Percentiles rank a stretch among this genome's conserved stretches.
Conservation (phyloP, 139 green algal genomes). For the Zygnema circumcarinatum region DNA sequence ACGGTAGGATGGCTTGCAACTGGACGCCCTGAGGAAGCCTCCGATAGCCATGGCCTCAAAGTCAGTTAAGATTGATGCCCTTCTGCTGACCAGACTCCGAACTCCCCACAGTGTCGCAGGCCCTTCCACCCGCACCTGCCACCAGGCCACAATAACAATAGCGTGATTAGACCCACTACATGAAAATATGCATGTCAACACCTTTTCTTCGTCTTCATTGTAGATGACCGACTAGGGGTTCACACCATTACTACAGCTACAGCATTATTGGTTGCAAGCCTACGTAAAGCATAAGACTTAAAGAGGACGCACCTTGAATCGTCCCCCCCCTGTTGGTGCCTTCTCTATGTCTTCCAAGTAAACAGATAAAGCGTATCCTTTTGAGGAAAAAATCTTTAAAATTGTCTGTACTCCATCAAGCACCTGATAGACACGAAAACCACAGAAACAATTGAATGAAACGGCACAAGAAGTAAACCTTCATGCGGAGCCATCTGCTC, state of each 20-base stretch:
- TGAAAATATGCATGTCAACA: background rate
- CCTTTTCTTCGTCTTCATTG: no score
- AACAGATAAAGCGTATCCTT: constrained; percentile 9
- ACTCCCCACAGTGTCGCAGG: constrained; percentile 36
- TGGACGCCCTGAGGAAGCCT: constrained; percentile 17
- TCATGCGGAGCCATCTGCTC: no score
- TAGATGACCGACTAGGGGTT: background rate
- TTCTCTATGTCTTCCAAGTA: background rate
- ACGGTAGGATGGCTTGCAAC: background rate
- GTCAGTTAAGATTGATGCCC: constrained; percentile 19
- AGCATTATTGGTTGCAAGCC: no score
- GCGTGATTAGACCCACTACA: background rate
- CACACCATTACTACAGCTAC: background rate
- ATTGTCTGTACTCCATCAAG: background rate
- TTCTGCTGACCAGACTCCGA: constrained; percentile 5
- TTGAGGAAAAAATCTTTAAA: background rate
- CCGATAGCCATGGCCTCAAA: constrained; percentile 24
- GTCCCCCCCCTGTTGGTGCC: background rate
- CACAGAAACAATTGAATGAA: constrained; percentile 21
- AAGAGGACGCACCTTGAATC: constrained; percentile 6
- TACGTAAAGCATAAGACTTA: no score
- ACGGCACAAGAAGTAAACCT: no score
- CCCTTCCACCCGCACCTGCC: constrained; percentile 29
- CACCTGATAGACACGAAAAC: background rate
- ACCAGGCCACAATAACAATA: background rate